Conservation (phyloP, 2,329 filamentous ascomycete genomes). For the Pezicula radicicola region DNA sequence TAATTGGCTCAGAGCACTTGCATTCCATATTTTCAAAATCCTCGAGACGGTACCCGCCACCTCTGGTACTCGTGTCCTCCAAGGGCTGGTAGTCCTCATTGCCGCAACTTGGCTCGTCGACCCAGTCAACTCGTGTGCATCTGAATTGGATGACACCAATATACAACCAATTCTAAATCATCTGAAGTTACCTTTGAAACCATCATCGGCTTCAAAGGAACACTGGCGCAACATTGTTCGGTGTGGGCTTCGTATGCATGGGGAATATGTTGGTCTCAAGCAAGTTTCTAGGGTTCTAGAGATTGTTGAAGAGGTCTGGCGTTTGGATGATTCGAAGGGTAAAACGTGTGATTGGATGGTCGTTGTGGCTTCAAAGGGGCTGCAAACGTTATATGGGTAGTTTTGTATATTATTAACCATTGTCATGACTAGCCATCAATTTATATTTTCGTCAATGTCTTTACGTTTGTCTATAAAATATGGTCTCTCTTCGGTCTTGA, state of each 20-base stretch:
- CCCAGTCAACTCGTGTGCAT: neutral
- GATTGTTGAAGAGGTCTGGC: constrained; percentile 8
- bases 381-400: constrained; percentile 7
- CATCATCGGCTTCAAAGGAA: neutral
- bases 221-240: neutral
- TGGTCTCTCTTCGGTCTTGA: too few relatives aligned
- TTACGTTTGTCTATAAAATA: too few relatives aligned
- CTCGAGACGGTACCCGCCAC: constrained; percentile 4
- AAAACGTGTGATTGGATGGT: constrained; percentile 8
- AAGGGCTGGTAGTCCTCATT: constrained; percentile 6
- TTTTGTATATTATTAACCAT: too few relatives aligned
- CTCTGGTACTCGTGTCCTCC: constrained; percentile 7
- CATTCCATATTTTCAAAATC: constrained; percentile 5
- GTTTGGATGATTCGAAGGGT: constrained; percentile 3
- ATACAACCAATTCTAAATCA: neutral
- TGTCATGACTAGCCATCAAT: too few relatives aligned
- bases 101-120: constrained; percentile 5
- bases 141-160: too few relatives aligned
- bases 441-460: too few relatives aligned
- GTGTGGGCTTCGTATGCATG: constrained; percentile 3
- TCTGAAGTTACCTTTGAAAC: neutral
- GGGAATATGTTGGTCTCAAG: constrained; percentile 6
- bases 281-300: constrained; percentile 7
- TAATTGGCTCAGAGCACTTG: constrained; percentile 1
- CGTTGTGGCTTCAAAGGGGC: constrained; percentile 5